Evolutionary conservation across 106 monocot species (phyloP).

Genomic region (Platanthera zijinensis): DNA sequence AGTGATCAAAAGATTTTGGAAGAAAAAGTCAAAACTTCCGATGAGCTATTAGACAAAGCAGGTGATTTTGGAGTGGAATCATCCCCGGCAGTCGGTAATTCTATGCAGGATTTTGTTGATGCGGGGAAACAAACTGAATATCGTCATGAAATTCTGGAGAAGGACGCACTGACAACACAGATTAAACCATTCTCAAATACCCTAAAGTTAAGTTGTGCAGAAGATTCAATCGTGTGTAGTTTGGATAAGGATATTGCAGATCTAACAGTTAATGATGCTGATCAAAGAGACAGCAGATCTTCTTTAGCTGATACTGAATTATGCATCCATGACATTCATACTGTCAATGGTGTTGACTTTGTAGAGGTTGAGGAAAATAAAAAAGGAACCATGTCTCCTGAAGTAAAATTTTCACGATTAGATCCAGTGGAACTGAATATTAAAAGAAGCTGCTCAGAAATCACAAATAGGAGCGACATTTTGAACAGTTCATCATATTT

Average conservation of each 20-base stretch:
- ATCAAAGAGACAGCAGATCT: slow-evolving; percentile 8
- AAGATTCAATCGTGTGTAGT: not conserved
- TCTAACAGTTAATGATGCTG: not conserved
- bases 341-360: slow-evolving; percentile 29
- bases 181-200: not conserved
- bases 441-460: slow-evolving; percentile 34
- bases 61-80: not conserved
- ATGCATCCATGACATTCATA: slow-evolving; percentile 53
- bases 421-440: slow-evolving; percentile 15
- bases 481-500: slow-evolving; percentile 11
- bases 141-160: slow-evolving; percentile 1
- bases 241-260: not conserved
- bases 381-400: slow-evolving; percentile 3
- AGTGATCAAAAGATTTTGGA: slow-evolving; percentile 11
- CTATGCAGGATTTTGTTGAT: not conserved
- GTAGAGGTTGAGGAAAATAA: slow-evolving; percentile 5
- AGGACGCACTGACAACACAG: not conserved
- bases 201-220: not conserved
- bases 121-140: not conserved
- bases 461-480: slow-evolving; percentile 1
- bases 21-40: not conserved
- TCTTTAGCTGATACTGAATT: slow-evolving; percentile 22
- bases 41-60: slow-evolving; percentile 10
- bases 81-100: not conserved
- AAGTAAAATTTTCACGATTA: slow-evolving; percentile 2